Percentiles rank a stretch among this genome's conserved stretches.
These are phyloP conservation scores for Zymoseptoria passerinii DNA, from an alignment of 2,329 filamentous ascomycete species.

Conservation along the genomic window DNA sequence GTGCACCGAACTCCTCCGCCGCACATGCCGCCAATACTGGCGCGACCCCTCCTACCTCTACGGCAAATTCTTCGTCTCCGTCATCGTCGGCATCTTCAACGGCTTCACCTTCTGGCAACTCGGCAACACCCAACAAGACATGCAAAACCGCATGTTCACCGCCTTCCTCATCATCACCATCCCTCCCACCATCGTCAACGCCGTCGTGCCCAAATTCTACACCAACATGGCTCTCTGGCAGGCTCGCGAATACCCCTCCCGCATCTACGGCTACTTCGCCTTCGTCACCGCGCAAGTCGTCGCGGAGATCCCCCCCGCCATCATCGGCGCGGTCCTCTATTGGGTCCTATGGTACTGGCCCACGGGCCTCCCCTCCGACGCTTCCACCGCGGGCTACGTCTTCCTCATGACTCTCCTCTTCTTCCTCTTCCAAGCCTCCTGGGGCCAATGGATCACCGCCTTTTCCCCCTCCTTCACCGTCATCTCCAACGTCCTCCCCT, in stretches of 20 bases:
- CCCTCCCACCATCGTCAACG: constrained; percentile 64
- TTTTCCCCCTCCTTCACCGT: constrained; percentile 73
- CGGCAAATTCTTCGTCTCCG: constrained; percentile 63
- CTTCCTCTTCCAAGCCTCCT: constrained; percentile 64
- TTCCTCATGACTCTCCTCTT: constrained; percentile 74
- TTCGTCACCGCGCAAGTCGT: constrained; percentile 67
- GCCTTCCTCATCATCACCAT: constrained; percentile 51
- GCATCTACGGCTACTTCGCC: constrained; percentile 70
- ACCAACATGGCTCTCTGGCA: constrained; percentile 65
- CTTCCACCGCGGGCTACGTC: constrained; percentile 60
- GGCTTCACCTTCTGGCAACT: constrained; percentile 70
- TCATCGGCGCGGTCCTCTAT: constrained; percentile 58
- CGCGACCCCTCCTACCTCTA: constrained; percentile 69
- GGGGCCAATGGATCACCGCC: constrained; percentile 59
- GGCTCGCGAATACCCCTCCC: constrained; percentile 61
- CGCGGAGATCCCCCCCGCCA: constrained; percentile 62
- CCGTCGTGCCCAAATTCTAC: constrained; percentile 69
- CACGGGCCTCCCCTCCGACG: constrained; percentile 58
- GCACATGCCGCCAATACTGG: constrained; percentile 59
- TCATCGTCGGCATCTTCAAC: constrained; percentile 68
- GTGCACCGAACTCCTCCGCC: constrained; percentile 57
- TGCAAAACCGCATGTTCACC: constrained; percentile 74
- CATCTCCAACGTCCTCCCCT: constrained; percentile 66
- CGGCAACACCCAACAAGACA: constrained; percentile 55
- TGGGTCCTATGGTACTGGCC: constrained; percentile 72